Evolutionary conservation across 257 asterid genomes (phyloP).

Genomic region (Penstemon davidsonii): DNA sequence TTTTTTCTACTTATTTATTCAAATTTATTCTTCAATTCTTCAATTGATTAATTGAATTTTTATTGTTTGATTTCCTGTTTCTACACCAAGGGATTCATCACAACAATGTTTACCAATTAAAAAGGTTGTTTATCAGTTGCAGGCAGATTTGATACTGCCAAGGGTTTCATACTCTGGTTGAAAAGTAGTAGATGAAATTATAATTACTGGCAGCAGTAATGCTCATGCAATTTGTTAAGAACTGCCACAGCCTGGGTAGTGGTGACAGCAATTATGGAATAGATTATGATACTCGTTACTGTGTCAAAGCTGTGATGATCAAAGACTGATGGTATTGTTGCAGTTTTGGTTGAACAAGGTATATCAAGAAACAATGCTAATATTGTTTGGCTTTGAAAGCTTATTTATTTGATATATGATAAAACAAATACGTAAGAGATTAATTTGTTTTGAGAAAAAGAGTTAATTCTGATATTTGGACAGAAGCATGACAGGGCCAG

Average conservation of each 20-base stretch:
- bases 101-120: not conserved
- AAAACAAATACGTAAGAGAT: not conserved
- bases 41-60: not conserved
- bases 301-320: not conserved
- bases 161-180: not conserved
- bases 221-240: not conserved
- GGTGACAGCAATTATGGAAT: not conserved
- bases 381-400: not conserved
- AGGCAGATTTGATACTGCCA: not conserved
- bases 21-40: not conserved
- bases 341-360: constrained; percentile 3
- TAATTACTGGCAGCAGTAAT: not conserved
- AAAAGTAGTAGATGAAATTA: not conserved
- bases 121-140: not conserved
- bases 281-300: not conserved
- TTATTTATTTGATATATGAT: not conserved
- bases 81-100: not conserved
- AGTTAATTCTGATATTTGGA: not conserved
- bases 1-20: not conserved
- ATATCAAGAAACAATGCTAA: constrained; percentile 3
- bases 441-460: not conserved
- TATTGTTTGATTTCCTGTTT: not conserved
- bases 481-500: not conserved
- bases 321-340: not conserved
- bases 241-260: not conserved